Evolutionary conservation across 2,329 filamentous ascomycete genomes (phyloP).

Genomic region (Fusarium zealandicum): DNA sequence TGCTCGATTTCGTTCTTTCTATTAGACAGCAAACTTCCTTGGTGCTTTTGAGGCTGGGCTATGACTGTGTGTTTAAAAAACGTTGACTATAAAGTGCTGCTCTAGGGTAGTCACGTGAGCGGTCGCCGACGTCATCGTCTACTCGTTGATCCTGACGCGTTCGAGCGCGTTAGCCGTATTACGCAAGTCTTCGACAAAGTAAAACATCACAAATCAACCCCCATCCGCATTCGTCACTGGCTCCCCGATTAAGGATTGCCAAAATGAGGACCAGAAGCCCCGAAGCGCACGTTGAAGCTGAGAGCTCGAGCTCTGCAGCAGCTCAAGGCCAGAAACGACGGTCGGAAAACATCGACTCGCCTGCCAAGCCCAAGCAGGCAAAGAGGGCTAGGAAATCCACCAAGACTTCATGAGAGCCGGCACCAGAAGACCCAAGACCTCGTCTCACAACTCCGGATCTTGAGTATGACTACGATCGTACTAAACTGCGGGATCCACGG

Average conservation of each 20-base stretch:
- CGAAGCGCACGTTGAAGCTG: neutral
- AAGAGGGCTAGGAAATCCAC: neutral
- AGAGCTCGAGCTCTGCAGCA: neutral
- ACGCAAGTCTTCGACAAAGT: too few relatives aligned
- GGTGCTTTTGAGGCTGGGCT: too few relatives aligned
- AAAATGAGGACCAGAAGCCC: constrained; percentile 14
- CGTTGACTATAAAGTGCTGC: too few relatives aligned
- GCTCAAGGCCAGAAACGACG: constrained; percentile 11
- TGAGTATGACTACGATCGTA: constrained; percentile 26
- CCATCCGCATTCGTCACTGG: neutral
- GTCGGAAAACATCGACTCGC: neutral
- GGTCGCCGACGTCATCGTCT: too few relatives aligned
- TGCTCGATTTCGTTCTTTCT: too few relatives aligned
- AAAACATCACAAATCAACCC: too few relatives aligned
- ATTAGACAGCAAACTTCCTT: too few relatives aligned
- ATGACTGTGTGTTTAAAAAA: too few relatives aligned
- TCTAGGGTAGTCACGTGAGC: too few relatives aligned
- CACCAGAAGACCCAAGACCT: neutral
- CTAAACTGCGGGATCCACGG: constrained; percentile 21
- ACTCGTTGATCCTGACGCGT: too few relatives aligned
- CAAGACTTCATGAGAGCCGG: neutral
- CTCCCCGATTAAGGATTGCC: too few relatives aligned
- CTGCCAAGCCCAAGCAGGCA: constrained; percentile 10
- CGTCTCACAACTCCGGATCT: constrained; percentile 12
- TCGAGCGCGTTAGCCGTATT: too few relatives aligned